Percentiles rank a stretch among this genome's conserved stretches.
phyloP scores from a whole-genome alignment of 2,329 filamentous ascomycete species.

The Aschersonia sp. region DNA sequence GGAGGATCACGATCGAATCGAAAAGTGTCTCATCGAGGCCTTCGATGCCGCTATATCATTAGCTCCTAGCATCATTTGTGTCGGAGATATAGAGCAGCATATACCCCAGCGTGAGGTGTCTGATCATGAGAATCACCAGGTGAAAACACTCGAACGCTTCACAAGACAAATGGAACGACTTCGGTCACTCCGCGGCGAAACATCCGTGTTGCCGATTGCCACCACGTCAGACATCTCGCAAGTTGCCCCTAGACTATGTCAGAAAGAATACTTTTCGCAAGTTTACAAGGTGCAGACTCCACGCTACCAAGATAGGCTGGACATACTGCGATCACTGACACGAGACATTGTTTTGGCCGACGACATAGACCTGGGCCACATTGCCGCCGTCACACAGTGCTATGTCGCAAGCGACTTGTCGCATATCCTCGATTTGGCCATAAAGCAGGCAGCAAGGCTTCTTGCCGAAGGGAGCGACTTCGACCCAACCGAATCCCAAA shows the following conservation, averaged over 20 bases:
- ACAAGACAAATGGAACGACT: slow-evolving; percentile 78
- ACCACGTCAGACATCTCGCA: slow-evolving; percentile 83
- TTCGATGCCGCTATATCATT: slow-evolving; percentile 68
- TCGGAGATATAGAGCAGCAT: slow-evolving; percentile 73
- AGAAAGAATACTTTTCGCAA: slow-evolving; percentile 63
- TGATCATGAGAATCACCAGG: slow-evolving; percentile 78
- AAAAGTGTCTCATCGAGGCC: slow-evolving; percentile 23
- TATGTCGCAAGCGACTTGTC: slow-evolving; percentile 87
- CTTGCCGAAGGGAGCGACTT: slow-evolving; percentile 14
- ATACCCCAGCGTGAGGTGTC: slow-evolving; percentile 71
- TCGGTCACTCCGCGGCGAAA: slow-evolving; percentile 50
- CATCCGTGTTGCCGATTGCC: slow-evolving; percentile 77
- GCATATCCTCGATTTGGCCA: slow-evolving; percentile 36
- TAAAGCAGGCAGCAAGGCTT: slow-evolving; percentile 20
- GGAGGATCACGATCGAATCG: slow-evolving; percentile 21
- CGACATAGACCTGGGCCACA: slow-evolving; percentile 55
- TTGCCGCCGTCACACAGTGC: slow-evolving; percentile 78
- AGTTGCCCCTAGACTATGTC: slow-evolving; percentile 62
- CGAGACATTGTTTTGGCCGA: slow-evolving; percentile 46
- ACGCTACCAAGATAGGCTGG: slow-evolving; percentile 58
- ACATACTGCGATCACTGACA: slow-evolving; percentile 64
- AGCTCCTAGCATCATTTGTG: slow-evolving; percentile 80
- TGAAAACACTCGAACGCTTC: slow-evolving; percentile 71
- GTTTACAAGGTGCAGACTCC: slow-evolving; percentile 84
- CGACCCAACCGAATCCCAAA: slow-evolving; percentile 3